Evolutionary conservation across 2,329 filamentous ascomycete genomes (phyloP), one percentile per base, ranked within the genome.

Genomic region (Beauveria varroae): DNA sequence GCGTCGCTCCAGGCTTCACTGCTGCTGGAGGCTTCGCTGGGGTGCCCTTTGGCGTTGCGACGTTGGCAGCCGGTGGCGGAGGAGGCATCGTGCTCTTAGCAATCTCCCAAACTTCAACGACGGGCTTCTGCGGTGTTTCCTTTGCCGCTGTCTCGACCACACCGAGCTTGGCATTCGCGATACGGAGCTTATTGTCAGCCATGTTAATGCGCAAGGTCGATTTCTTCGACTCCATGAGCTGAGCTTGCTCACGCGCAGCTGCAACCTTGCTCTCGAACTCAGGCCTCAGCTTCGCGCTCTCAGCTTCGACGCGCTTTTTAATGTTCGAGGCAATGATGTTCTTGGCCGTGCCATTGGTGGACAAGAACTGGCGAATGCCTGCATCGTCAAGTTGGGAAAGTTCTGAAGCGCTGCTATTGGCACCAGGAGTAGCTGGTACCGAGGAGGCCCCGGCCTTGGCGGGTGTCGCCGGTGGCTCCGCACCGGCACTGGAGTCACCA

Each of bases 71-170:
- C 5, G 65, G 63, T 24, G 60, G 57, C 10, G 67, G 64, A 5
- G 70, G 68, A n/a, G 69, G 66, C 46, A 72, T 71, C 24, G 74
- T 69, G 22, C 58, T 79, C 74, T 93, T 93, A 0, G 89, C 92
- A 59, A 90, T 77, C 65, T 88, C 86, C 90, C 91, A 97, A 0
- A 97, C 93, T 73, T 97, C 92, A 10, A 79, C 84, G 4, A 98
- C 91, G 0, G 92, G 85, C 70, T 86, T 87, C 68, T 93, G 81
- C 0, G 93, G 93, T 0, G 93, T 97, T 53, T 96, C 89, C n/a
- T 81, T 82, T 0, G 89, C 91, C 14, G 93, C 93, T 52, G 86
- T 89, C 69, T 92, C 84, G 3, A 98, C 89, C 1, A 95, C 85
- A 1, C 84, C 82, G 37, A 96, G 76, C 76, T 95, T 96, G 5